These are phyloP conservation scores for Dryas integrifolia DNA, from an alignment of 331 rosid species.

Conservation along the genomic window DNA sequence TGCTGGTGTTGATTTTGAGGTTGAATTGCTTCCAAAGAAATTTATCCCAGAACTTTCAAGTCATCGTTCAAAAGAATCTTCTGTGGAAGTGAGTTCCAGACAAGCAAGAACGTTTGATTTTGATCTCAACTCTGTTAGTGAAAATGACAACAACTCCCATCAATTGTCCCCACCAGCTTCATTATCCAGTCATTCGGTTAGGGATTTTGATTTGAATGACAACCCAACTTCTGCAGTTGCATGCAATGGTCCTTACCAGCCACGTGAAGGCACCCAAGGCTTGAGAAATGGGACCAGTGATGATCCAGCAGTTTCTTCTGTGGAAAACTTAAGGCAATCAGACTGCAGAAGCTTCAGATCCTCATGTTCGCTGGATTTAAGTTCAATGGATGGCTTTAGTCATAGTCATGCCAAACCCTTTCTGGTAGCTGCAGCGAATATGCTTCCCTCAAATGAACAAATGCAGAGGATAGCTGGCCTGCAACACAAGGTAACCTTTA, in stretches of 20 bases:
- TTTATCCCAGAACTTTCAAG: conserved; percentile 9
- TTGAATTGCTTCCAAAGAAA: conserved; percentile 21
- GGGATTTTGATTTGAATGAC: conserved; percentile 42
- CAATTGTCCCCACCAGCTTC: conserved; percentile 24
- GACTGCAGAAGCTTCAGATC: conserved; percentile 20
- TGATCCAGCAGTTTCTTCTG: conserved; percentile 20
- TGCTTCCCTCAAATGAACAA: conserved; percentile 27
- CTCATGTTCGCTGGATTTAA: conserved; percentile 24
- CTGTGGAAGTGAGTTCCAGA: conserved; percentile 25
- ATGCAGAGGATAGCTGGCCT: conserved; percentile 24
- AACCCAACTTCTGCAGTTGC: conserved; percentile 20
- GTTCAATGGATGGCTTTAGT: conserved; percentile 18
- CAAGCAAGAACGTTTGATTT: conserved; percentile 26
- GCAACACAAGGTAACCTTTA: conserved; percentile 22
- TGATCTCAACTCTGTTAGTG: conserved; percentile 33
- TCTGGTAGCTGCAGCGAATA: conserved; percentile 23
- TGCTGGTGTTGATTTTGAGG: conserved; percentile 25
- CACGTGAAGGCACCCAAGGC: conserved; percentile 8
- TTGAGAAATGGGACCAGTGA: conserved; percentile 1
- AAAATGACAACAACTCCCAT: conserved; percentile 15
- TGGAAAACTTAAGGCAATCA: conserved; percentile 19
- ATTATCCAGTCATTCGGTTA: conserved; percentile 14
- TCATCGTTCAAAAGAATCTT: conserved; percentile 24
- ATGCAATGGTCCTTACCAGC: conserved; percentile 5
- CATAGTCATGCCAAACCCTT: conserved; percentile 20